phyloP scores from a whole-genome alignment of 2,329 filamentous ascomycete genomes.

The Graphiopsis chlorocephala region DNA sequence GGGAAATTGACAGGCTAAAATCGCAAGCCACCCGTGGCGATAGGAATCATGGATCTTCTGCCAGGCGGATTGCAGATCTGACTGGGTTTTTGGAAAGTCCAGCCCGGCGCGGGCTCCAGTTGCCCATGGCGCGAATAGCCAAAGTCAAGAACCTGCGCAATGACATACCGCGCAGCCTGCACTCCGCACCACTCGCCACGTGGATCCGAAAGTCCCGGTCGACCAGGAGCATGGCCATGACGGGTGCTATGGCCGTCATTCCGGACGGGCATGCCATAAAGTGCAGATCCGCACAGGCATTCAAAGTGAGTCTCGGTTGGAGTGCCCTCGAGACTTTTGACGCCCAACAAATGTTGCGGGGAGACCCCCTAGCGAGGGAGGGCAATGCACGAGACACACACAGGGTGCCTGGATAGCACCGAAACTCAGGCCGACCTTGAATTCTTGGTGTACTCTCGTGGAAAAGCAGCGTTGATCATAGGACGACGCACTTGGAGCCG shows the following conservation, averaged over 20 bases:
- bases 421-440: background rate
- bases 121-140: background rate
- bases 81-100: background rate
- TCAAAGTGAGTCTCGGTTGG: background rate
- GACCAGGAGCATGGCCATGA: background rate
- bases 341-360: conserved; percentile 8
- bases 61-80: conserved; percentile 2
- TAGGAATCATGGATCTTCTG: background rate
- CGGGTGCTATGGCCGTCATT: background rate
- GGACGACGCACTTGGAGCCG: conserved; percentile 28
- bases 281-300: conserved; percentile 8
- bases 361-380: background rate
- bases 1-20: conserved; percentile 11
- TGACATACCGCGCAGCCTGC: background rate
- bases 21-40: background rate
- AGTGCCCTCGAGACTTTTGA: conserved; percentile 5
- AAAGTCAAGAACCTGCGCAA: background rate
- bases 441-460: background rate
- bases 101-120: background rate
- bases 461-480: conserved; percentile 21
- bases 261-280: conserved; percentile 2
- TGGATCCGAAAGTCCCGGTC: background rate
- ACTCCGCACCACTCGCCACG: conserved; percentile 3
- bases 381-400: background rate
- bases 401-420: background rate